A percentile compares a stretch with the other conserved stretches of the same genome.
These are phyloP conservation scores for Hsuehochloa calcarea DNA, from an alignment of 176 grass and related monocot species.

Conservation along the genomic window DNA sequence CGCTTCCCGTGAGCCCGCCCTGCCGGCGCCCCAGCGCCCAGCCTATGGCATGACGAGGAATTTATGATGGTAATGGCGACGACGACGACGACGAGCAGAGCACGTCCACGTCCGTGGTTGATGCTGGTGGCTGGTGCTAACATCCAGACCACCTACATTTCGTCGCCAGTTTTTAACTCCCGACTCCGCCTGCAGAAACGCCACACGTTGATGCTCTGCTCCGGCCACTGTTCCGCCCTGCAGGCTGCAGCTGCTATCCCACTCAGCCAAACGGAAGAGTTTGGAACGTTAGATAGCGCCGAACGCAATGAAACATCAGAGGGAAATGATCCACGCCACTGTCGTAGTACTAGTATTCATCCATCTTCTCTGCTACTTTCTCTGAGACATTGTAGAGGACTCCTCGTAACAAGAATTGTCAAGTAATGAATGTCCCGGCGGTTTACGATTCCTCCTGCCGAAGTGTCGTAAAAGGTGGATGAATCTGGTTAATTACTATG, in stretches of 20 bases:
- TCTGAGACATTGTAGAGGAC: not conserved
- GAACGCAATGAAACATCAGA: not conserved
- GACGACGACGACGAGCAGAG: not conserved
- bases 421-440: not conserved
- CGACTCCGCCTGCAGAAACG: not conserved
- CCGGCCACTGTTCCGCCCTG: not conserved
- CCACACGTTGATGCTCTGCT: not conserved
- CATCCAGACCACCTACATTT: not conserved
- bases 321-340: not conserved
- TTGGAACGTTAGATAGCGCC: not conserved
- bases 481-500: not conserved
- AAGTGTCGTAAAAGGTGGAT: not conserved
- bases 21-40: not conserved
- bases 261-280: not conserved
- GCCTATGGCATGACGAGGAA: not conserved
- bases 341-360: not conserved
- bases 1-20: not conserved
- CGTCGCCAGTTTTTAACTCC: not conserved
- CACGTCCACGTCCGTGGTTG: not conserved
- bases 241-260: not conserved
- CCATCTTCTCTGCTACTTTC: too few species aligned
- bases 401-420: not conserved
- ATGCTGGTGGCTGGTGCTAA: not conserved
- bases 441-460: not conserved
- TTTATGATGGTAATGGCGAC: not conserved